A percentile compares a stretch with the other conserved stretches of the same genome.
Evolutionary conservation across 2,329 filamentous ascomycete species (phyloP).

Genomic region (Daldinia sp.): DNA sequence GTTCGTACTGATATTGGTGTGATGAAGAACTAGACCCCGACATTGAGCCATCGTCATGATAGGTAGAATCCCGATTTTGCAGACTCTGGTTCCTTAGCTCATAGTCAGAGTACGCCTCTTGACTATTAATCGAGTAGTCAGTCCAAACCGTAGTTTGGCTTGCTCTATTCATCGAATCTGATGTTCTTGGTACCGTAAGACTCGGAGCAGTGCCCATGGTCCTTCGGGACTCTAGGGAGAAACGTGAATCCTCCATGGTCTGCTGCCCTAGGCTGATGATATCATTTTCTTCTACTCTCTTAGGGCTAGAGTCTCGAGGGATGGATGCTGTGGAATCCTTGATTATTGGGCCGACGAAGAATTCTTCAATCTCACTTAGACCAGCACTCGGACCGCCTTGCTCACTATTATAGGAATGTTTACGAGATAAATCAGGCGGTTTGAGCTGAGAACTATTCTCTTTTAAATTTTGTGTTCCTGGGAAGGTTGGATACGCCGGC

Average conservation of each 20-base stretch:
- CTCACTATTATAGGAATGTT: slow-evolving; percentile 30
- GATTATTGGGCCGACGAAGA: slow-evolving; percentile 44
- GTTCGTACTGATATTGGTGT: slow-evolving; percentile 43
- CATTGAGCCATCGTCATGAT: slow-evolving; percentile 41
- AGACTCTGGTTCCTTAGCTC: slow-evolving; percentile 39
- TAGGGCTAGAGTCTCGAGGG: slow-evolving; percentile 30
- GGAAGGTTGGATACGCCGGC: background rate
- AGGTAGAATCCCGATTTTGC: slow-evolving; percentile 38
- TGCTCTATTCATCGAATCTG: slow-evolving; percentile 55
- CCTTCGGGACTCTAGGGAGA: slow-evolving; percentile 43
- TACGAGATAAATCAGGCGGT: slow-evolving; percentile 14
- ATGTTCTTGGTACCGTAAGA: slow-evolving; percentile 57
- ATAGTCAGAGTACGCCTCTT: slow-evolving; percentile 51
- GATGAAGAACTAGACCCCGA: slow-evolving; percentile 44
- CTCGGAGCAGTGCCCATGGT: slow-evolving; percentile 53
- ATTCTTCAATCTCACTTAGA: slow-evolving; percentile 45
- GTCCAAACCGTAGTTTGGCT: slow-evolving; percentile 69
- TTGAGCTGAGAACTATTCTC: slow-evolving; percentile 22
- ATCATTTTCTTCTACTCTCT: slow-evolving; percentile 21
- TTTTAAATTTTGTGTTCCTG: slow-evolving; percentile 15
- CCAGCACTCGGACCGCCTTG: slow-evolving; percentile 37
- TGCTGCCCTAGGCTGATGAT: slow-evolving; percentile 31
- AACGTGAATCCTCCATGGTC: slow-evolving; percentile 38
- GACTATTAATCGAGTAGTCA: slow-evolving; percentile 65
- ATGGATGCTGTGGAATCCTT: slow-evolving; percentile 34